phyloP scores from a whole-genome alignment of 805 yeast genomes.

The Torulaspora microellipsoides region DNA sequence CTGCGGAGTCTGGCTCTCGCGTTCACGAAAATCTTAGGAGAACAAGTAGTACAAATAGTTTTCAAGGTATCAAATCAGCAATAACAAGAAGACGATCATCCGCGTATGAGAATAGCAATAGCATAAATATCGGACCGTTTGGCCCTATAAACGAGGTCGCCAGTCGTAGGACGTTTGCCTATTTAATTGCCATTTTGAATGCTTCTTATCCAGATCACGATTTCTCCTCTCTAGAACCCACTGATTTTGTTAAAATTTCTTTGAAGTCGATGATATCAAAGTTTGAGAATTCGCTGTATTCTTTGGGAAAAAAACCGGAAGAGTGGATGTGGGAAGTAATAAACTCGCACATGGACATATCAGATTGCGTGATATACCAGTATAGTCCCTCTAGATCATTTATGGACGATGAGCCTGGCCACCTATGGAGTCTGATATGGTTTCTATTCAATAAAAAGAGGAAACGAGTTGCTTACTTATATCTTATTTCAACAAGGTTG shows the following conservation, averaged over 20 bases:
- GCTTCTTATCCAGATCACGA: conserved; percentile 96
- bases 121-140: conserved; percentile 58
- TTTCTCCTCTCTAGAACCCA: conserved; percentile 80
- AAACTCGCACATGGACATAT: conserved; percentile 68
- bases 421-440: conserved; percentile 63
- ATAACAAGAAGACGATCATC: conserved; percentile 27
- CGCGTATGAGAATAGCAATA: conserved; percentile 21
- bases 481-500: conserved; percentile 53
- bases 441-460: conserved; percentile 86
- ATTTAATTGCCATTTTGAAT: conserved; percentile 83
- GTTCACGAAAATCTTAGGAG: conserved; percentile 17
- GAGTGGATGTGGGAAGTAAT: conserved; percentile 87
- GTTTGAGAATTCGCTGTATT: conserved; percentile 72
- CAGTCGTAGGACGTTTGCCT: conserved; percentile 84
- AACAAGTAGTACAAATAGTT: conserved; percentile 27
- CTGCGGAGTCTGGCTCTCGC: conserved; percentile 24
- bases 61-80: conserved; percentile 13
- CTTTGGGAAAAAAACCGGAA: conserved; percentile 51
- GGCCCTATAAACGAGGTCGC: conserved; percentile 88
- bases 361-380: conserved; percentile 56
- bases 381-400: conserved; percentile 43
- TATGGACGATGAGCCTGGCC: conserved; percentile 38
- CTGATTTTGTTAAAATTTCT: conserved; percentile 54
- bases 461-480: conserved; percentile 85
- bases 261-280: conserved; percentile 51